Evolutionary conservation across 2,329 filamentous ascomycete genomes (phyloP), one percentile per base, ranked within the genome.

Genomic region (Aspergillus piperis): DNA sequence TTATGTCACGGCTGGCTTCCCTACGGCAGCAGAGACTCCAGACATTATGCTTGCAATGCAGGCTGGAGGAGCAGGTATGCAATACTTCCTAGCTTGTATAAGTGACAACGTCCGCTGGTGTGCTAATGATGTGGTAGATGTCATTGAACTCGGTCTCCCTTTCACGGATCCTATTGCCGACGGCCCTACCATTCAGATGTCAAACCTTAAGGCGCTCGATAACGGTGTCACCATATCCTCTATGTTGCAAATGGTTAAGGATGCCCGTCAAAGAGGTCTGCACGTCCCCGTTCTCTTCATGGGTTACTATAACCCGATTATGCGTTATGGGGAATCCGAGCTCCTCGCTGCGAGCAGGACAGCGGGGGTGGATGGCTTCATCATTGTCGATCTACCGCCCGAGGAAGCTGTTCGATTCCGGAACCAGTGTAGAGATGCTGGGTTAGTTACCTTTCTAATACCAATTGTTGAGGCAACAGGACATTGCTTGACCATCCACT

Each of bases 131-230:
- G 5, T 21, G n/a, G 11, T 66, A 91, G 94, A 98, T 77, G 82
- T 98, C 61, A 94, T 98, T 73, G 94, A 98, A 77, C 88, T 98
- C 66, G 94, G 94, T 62, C 87, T 96, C 57, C 94, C 94, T 51
- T 98, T 98, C 79, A 96, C 92, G 71, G 94, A 97, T 75, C 94
- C 94, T 62, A 96, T 97, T 75, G 92, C 92, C 68, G 94, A 98
- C 77, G 93, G 94, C 38, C 92, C 93, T 38, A 96, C 92, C 2
- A 97, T 98, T 68, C 94, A 98, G 80, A 93, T 88, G 64, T 86
- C 94, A 62, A 97, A 98, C 77, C 94, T 90, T 27, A 86, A 86
- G 78, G 92, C 94, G 27, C 86, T 98, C 27, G 78, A 88, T 69
- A 93, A 98, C 81, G 91, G 92, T 57, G 90, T 97, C 64, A 95